A percentile compares a stretch with the other conserved stretches of the same genome.
Evolutionary conservation across 305 asterid species (phyloP).

Genomic region (Fraxinus floribunda): DNA sequence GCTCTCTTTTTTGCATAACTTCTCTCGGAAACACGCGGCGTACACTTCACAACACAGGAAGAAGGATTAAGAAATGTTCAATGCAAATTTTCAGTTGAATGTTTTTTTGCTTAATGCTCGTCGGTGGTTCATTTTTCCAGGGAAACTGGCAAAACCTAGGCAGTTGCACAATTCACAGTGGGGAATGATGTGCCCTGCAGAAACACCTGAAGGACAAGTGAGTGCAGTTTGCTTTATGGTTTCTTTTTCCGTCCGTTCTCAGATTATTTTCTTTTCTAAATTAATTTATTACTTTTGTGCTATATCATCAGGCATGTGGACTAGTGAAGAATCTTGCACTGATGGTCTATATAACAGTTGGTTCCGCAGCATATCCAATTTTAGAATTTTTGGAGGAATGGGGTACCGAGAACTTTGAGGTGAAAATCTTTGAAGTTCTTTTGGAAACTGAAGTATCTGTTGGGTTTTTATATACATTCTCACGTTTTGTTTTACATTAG

Average conservation of each 20-base stretch:
- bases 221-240: constrained; percentile 31
- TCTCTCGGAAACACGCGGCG: background rate
- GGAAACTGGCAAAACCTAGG: constrained; percentile 98
- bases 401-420: constrained; percentile 99
- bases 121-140: constrained; percentile 36
- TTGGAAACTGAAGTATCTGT: constrained; percentile 16
- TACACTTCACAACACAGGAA: background rate
- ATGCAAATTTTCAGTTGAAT: background rate
- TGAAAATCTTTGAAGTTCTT: constrained; percentile 22
- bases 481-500: constrained; percentile 30
- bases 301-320: constrained; percentile 80
- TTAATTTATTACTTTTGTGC: constrained; percentile 21
- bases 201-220: constrained; percentile 99
- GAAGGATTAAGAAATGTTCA: background rate
- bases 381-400: constrained; percentile 95
- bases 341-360: constrained; percentile 96
- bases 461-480: constrained; percentile 4
- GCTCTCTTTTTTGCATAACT: background rate
- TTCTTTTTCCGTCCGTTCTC: constrained; percentile 1
- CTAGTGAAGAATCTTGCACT: constrained; percentile 96
- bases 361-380: constrained; percentile 96
- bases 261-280: constrained; percentile 1
- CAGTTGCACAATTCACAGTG: constrained; percentile 98
- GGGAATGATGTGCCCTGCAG: constrained; percentile 99
- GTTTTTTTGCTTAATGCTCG: background rate